Evolutionary conservation across 164 flowering plant genomes (phyloP).

Genomic region (Vitis riparia): DNA sequence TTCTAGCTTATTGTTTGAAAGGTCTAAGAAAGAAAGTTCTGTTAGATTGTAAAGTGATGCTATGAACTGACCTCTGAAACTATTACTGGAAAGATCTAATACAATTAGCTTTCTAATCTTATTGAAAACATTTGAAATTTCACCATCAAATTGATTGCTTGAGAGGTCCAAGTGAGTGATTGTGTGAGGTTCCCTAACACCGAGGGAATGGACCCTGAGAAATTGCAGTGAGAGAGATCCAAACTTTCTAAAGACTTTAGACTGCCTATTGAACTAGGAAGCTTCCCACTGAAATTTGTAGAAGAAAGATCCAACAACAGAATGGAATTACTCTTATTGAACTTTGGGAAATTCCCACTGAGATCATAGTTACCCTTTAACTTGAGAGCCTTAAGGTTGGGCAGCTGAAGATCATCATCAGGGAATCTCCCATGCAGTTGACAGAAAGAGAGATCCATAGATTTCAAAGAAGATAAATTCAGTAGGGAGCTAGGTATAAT

Average conservation of each 20-base stretch:
- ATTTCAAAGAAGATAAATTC: slow-evolving; percentile 11
- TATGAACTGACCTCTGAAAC: too few species aligned
- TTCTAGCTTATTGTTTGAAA: too few species aligned
- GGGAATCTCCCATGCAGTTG: slow-evolving; percentile 11
- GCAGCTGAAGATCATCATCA: neutral
- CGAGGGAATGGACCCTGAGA: slow-evolving; percentile 3
- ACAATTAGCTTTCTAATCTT: too few species aligned
- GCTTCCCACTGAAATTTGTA: neutral
- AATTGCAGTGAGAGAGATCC: neutral
- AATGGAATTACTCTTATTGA: neutral
- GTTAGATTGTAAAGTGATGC: too few species aligned
- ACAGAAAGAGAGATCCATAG: neutral
- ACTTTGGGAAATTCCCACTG: neutral
- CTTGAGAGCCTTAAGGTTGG: neutral
- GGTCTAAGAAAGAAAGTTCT: too few species aligned
- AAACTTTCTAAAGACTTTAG: neutral
- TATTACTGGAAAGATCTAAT: too few species aligned
- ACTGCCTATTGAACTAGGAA: neutral
- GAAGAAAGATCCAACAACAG: neutral
- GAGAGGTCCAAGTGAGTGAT: neutral
- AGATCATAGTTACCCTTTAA: neutral
- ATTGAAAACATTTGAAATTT: too few species aligned
- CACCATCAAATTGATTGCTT: slow-evolving; percentile 4
- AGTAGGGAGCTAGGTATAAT: neutral
- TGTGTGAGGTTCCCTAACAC: slow-evolving; percentile 17